Evolutionary conservation across 345 rosid species (phyloP), one percentile per base, ranked within the genome.

Genomic region (Crucihimalaya himalaica): DNA sequence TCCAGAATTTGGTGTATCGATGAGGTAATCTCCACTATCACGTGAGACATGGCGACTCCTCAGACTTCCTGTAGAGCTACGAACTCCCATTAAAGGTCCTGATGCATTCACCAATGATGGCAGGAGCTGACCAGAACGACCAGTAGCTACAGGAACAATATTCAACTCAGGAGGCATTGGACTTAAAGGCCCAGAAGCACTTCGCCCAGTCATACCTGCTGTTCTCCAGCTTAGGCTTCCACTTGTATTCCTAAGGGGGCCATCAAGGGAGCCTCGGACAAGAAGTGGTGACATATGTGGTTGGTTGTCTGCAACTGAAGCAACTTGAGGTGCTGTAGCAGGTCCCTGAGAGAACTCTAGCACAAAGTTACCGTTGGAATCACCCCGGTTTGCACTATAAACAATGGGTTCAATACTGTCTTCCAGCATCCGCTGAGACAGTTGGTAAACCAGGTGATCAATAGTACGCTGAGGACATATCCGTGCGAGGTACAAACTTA

Each of bases 331-430:
- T 66, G 96, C 85, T 5, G 70, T 87, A 8, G 89, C 87, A 66
- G 97, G 98, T 56, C 96, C 96, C 85, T 95, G 98, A 54, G 99
- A 95, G 86, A 92, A 95, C 73, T 90, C 99, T 83, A 95, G 76
- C 73, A 95, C 86, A 78, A 83, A 82, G 74, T 82, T 89, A 48
- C 92, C 98, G 63, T 77, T 84, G 53, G 86, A 78, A 59, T 92
- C 98, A 11, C 81, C 83, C 84, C 85, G 86, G 50, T 70, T 81
- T 45, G 83, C 87, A 75, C 81, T 77, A 58, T 85, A 83, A 55
- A 84, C 81, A 66, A 82, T 82, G 35, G 89, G 91, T 82, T 95
- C 98, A 48, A 86, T 68, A 80, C 86, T 92, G 74, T 95, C 98
- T 86, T 92, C 98, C 80, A 90, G 83, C 98, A 89, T 95, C 75